Conservation (phyloP, 148 eudicot genomes). For the Rheum nobile region DNA sequence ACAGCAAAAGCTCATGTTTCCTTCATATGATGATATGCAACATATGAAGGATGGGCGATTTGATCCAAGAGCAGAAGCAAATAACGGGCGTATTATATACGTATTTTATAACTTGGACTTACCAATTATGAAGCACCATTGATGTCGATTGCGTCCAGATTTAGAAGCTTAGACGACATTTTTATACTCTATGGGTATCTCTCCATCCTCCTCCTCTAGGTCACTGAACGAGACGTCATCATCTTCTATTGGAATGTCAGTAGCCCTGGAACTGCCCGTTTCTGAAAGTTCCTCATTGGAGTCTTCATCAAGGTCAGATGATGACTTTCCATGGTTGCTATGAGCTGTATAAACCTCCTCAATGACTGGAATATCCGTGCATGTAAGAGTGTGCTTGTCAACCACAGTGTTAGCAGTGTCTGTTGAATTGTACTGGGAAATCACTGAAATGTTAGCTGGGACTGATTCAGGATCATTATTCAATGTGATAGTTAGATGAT, state of each 20-base stretch:
- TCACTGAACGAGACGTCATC: slow-evolving; percentile 91
- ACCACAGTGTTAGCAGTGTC: slow-evolving; percentile 23
- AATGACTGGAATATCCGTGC: no score
- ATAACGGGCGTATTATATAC: no score
- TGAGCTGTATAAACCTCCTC: no score
- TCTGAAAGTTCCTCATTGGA: slow-evolving; percentile 65
- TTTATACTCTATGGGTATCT: slow-evolving; percentile 30
- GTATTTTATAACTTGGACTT: no score
- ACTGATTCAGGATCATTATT: slow-evolving; percentile 25
- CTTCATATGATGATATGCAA: no score
- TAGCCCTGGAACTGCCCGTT: slow-evolving; percentile 21
- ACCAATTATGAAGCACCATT: slow-evolving; percentile 18
- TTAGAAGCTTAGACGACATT: slow-evolving; percentile 13
- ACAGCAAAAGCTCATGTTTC: no score
- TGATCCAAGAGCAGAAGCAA: no score
- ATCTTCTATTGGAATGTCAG: slow-evolving; percentile 33
- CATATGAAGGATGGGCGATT: no score
- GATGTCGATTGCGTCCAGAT: slow-evolving; percentile 8
- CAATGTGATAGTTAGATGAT: slow-evolving; percentile 17
- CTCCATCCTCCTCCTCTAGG: slow-evolving; percentile 77
- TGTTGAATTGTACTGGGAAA: slow-evolving; percentile 11
- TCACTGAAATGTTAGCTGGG: slow-evolving; percentile 24
- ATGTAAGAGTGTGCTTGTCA: slow-evolving; percentile 37
- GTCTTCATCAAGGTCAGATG: slow-evolving; percentile 16
- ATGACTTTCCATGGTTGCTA: background rate